Conservation (phyloP, 176 grass and related monocot species). For the Rhynchospora tenuis region DNA sequence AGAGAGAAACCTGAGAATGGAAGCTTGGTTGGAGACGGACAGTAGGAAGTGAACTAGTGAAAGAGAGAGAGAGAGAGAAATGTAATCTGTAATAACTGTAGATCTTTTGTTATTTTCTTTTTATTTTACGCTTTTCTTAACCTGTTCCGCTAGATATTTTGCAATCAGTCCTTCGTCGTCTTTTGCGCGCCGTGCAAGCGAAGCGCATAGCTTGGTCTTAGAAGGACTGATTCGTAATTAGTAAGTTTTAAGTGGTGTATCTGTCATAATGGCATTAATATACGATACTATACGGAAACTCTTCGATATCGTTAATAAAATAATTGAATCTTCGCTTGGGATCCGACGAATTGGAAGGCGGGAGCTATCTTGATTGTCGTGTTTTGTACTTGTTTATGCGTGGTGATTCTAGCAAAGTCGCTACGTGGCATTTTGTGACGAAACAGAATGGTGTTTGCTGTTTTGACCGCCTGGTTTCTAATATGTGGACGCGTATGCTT, state of each 20-base stretch:
- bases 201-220: neutral
- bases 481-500: neutral
- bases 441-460: neutral
- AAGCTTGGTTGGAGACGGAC: neutral
- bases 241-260: neutral
- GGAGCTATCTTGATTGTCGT: conserved; percentile 4
- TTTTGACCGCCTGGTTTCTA: neutral
- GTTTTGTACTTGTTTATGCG: neutral
- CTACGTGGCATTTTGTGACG: neutral
- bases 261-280: too few species aligned
- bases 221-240: neutral
- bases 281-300: neutral
- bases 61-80: conserved; percentile 5
- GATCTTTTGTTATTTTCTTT: neutral
- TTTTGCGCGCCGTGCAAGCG: neutral
- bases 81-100: neutral
- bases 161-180: neutral
- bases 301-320: neutral
- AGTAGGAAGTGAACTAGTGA: neutral
- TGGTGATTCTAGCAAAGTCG: neutral
- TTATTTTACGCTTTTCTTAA: neutral
- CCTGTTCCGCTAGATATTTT: neutral
- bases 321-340: neutral
- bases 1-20: conserved; percentile 1
- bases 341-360: neutral